These are phyloP conservation scores for Aspergillus biplanus DNA, from an alignment of 495 filamentous ascomycete species.

Conservation along the genomic window DNA sequence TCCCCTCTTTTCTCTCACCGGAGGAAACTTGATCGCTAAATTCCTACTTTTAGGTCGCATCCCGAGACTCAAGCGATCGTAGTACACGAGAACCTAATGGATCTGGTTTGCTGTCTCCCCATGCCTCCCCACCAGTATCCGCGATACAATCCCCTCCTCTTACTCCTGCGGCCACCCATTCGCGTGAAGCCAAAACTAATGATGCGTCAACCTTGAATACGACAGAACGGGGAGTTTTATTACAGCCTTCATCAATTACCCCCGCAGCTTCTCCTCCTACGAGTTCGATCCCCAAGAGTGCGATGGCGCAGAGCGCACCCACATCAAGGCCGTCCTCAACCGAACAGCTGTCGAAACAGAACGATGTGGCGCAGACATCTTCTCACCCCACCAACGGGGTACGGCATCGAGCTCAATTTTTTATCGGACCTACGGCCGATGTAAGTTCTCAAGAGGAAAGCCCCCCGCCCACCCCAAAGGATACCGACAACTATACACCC, in stretches of 20 bases:
- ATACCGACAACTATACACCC: conserved; percentile 61
- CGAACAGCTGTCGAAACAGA: conserved; percentile 40
- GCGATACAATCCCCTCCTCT: conserved; percentile 87
- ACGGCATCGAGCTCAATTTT: conserved; percentile 71
- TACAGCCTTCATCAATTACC: conserved; percentile 69
- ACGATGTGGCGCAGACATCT: conserved; percentile 44
- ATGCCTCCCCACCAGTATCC: conserved; percentile 54
- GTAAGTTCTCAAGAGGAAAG: conserved; percentile 51
- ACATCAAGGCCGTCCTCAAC: conserved; percentile 53
- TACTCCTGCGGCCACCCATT: conserved; percentile 77
- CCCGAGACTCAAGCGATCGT: conserved; percentile 51
- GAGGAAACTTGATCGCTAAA: conserved; percentile 22
- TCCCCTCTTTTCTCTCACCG: conserved; percentile 2
- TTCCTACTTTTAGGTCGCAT: conserved; percentile 44
- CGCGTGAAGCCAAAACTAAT: conserved; percentile 48
- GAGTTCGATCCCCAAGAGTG: conserved; percentile 34
- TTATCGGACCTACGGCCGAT: conserved; percentile 66
- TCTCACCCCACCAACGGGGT: conserved; percentile 43
- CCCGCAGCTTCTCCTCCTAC: conserved; percentile 45
- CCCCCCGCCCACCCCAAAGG: conserved; percentile 59
- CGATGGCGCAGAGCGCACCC: conserved; percentile 39
- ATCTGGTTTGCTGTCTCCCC: conserved; percentile 46
- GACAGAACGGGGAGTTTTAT: conserved; percentile 51
- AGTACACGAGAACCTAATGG: conserved; percentile 41
- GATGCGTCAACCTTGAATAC: conserved; percentile 33